A percentile compares a stretch with the other conserved stretches of the same genome.
Conservation (phyloP, 2,329 filamentous ascomycete genomes). For the Rhinocladiella mackenziei region DNA sequence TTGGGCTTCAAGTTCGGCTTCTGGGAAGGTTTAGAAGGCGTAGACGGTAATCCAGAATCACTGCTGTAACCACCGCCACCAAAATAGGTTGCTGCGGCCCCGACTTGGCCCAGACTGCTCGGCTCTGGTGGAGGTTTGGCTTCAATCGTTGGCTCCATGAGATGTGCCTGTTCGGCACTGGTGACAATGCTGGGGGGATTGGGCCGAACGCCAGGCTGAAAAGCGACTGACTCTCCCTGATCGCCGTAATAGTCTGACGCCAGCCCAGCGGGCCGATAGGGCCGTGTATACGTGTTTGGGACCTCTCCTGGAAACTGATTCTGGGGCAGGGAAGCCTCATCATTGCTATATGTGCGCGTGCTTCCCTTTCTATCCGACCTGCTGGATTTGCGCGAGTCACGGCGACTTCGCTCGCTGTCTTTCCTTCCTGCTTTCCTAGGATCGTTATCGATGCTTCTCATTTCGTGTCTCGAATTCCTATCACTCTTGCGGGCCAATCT, state of each 20-base stretch:
- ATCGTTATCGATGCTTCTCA: conserved; percentile 18
- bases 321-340: conserved; percentile 47
- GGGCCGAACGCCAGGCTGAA: conserved; percentile 58
- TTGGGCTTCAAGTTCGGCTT: conserved; percentile 7
- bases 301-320: conserved; percentile 60
- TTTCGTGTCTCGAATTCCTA: conserved; percentile 4
- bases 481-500: conserved; percentile 7
- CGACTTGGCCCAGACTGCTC: conserved; percentile 46
- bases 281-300: conserved; percentile 43
- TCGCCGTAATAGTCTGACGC: conserved; percentile 62
- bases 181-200: conserved; percentile 51
- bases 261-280: conserved; percentile 49
- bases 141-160: conserved; percentile 50
- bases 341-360: conserved; percentile 26
- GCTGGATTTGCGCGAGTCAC: conserved; percentile 10
- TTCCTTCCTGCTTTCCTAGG: conserved; percentile 29
- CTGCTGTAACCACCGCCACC: conserved; percentile 29
- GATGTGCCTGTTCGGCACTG: conserved; percentile 51
- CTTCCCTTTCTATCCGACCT: conserved; percentile 14
- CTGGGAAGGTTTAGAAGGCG: conserved; percentile 36
- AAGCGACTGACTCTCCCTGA: conserved; percentile 56
- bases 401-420: conserved; percentile 25
- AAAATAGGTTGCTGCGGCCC: conserved; percentile 58
- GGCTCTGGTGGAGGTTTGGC: conserved; percentile 57
- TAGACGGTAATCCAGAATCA: conserved; percentile 21